Base-by-base conservation (phyloP, 2,329 filamentous ascomycete species). In the Diaporthe sp. region DNA sequence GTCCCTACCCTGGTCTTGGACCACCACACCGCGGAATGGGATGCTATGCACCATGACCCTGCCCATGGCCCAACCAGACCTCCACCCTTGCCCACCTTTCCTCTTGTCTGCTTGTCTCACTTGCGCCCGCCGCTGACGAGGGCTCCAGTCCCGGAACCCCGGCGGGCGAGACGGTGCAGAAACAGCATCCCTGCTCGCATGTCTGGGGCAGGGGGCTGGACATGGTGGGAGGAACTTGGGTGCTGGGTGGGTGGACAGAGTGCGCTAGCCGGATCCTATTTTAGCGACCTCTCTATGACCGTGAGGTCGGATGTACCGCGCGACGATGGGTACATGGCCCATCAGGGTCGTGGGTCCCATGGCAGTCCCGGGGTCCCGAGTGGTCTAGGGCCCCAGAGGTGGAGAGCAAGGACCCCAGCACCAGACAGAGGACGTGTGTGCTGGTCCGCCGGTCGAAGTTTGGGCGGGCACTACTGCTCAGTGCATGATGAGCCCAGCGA, bases 41-140 rank as follows among this genome's bases (percentile, higher is more conserved):
- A 65, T 76, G 72, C 71, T 51, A 76, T 74, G 75, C 72, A 49
- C 75, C 75, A 76, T 49, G 62, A 58, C 71, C 81, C 82, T 80
- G 80, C 76, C 77, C 80, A 72, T 72, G 77, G 73, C 67, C 75
- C 78, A 74, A 72, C 71, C 73, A 49, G 58, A 46, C 73, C 76
- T 77, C 78, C 78, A 79, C 78, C 75, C 68, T 70, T 46, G 57
- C 73, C 79, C 77, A 79, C 79, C 79, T 82, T 81, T 83, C 84
- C 84, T 73, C 71, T 73, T 53, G 60, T 57, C 85, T 85, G 85
- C 84, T 82, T 88, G 87, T 89, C 87, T 90, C 87, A 89, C 87
- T 87, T 85, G 83, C 85, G 83, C 75, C 74, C 72, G 67, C 72
- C 75, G 73, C 82, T 84, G 86, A 86, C 87, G 83, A 81, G 84